Base-by-base conservation (phyloP, 345 rosid species). In the Syzygium oleosum region DNA sequence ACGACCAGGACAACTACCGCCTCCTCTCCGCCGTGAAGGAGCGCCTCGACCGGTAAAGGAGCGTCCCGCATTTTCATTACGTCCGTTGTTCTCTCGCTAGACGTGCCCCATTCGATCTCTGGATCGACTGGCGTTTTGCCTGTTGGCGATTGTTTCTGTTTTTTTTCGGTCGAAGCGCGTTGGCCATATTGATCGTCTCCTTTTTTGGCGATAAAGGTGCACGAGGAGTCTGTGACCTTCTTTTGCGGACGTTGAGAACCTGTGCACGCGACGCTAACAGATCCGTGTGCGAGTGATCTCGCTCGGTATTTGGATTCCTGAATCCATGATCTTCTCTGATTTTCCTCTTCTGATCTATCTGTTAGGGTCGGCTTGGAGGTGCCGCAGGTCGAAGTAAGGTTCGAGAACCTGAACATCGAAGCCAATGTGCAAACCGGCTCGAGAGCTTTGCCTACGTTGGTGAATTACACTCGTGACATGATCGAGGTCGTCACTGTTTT, bases 381-480 rank as follows among this genome's bases (percentile, higher is more conserved):
- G 77, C 93, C 98, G 12, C 94, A 93, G 87, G 93, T 97, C 56
- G 98, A 95, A 90, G 96, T 96, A 34, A 94, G 97, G 88, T 96
- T 93, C 86, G 92, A 94, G 91, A 90, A 94, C 91, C 84, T 96
- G 92, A 95, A 90, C 51, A 85, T 97, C 27, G 91, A 41, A 38
- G 97, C 97, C 52, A 86, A 92, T 61, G 96, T 95, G 87, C 95
- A 93, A 90, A 93, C 91, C 49, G 97, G 97, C 34, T 91, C 93
- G 7, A 93, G 99, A 93, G 98, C 99, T 54, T 93, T 97, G 84
- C 99, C 99, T 3, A 96, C 98, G 84, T 93, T 97, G 92, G 87
- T 92, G 85, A 97, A 97, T 86, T 93, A 88, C 29, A 84, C 93
- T 84, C 98, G 94, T 52, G 92, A 97, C 88, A 77, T 91, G 15